Base-by-base conservation (phyloP, 2,329 filamentous ascomycete species). In the Monosporascus sp. region DNA sequence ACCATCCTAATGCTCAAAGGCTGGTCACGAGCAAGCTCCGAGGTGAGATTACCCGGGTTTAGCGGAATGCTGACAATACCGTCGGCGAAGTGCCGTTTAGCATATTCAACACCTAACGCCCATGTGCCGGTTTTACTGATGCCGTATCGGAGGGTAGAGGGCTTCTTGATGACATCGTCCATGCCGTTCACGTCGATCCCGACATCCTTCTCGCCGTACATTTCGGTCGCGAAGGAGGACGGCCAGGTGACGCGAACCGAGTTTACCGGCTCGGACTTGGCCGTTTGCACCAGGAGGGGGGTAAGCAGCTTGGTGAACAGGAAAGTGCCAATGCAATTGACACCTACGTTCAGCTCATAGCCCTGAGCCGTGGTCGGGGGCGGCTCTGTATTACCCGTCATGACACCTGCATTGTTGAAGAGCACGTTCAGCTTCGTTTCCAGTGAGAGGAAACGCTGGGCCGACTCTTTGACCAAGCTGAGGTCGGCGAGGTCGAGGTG, bases 21-120 rank as follows among this genome's bases (percentile, higher is more conserved):
- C 50, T 65, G 61, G 1, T 59, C 59, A 11, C 71, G 68, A 56
- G 60, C 66, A n/a, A 75, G 60, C 7, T 74, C 70, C 0, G 71
- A 70, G 37, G 68, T 55, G 1, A 74, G 64, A 52, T 72, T 72
- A 5, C 73, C 73, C 0, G 73, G 73, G 55, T 76, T 74, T 27
- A 73, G 52, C 0, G 71, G 55, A 3, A 69, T 54, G 22, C 63
- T 64, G 2, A 72, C 40, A 0, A 73, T 56, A 11, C 68, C 69
- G 20, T 68, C 60, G 35, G 27, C 50, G 31, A 40, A 44, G 41
- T 60, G 49, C 6, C 52, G 55, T 2, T 31, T 40, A 14, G 59
- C 53, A 44, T 54, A 59, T 35, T 63, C 60, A 47, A 53, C 44
- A 1, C 52, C 53, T 3, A 60, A 48, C 2, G 58, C 17, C 47